Conservation (phyloP, 78 protist genomes). For the Dictyostelium citrinum region DNA sequence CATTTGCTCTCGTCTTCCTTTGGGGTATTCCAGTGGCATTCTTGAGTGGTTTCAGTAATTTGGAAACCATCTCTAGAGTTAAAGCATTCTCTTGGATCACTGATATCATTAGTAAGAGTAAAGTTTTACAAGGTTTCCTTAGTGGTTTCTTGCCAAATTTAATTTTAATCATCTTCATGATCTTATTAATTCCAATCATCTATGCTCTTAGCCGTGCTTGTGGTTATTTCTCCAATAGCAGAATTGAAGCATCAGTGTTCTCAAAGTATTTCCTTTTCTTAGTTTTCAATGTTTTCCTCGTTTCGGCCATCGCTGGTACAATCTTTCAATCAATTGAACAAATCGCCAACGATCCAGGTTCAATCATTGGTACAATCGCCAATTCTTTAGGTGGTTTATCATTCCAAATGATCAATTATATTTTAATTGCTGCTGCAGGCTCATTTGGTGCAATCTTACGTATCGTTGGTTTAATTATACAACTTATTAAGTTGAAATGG, state of each 20-base stretch:
- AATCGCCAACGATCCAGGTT: slow-evolving; percentile 32
- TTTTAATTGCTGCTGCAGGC: slow-evolving; percentile 52
- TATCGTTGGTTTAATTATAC: slow-evolving; percentile 11
- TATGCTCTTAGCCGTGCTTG: neutral
- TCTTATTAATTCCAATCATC: slow-evolving; percentile 55
- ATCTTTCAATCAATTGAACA: slow-evolving; percentile 73
- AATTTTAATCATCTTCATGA: slow-evolving; percentile 70
- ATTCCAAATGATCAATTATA: slow-evolving; percentile 70
- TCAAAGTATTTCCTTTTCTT: slow-evolving; percentile 63
- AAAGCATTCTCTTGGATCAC: slow-evolving; percentile 60
- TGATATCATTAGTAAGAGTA: slow-evolving; percentile 25
- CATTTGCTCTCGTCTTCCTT: slow-evolving; percentile 44
- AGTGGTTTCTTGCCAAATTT: slow-evolving; percentile 76
- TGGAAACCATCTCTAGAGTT: slow-evolving; percentile 59
- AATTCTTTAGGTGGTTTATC: slow-evolving; percentile 51
- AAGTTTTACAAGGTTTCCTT: slow-evolving; percentile 55
- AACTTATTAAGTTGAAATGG: neutral
- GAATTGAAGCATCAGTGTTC: slow-evolving; percentile 45
- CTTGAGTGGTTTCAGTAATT: slow-evolving; percentile 49
- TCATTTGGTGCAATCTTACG: neutral
- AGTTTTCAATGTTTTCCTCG: slow-evolving; percentile 77
- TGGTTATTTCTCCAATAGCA: slow-evolving; percentile 27
- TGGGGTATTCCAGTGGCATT: slow-evolving; percentile 79
- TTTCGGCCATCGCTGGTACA: slow-evolving; percentile 80
- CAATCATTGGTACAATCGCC: slow-evolving; percentile 33